phyloP scores from a whole-genome alignment of 2,329 filamentous ascomycete genomes.

The Aspergillus pseudotamarii region DNA sequence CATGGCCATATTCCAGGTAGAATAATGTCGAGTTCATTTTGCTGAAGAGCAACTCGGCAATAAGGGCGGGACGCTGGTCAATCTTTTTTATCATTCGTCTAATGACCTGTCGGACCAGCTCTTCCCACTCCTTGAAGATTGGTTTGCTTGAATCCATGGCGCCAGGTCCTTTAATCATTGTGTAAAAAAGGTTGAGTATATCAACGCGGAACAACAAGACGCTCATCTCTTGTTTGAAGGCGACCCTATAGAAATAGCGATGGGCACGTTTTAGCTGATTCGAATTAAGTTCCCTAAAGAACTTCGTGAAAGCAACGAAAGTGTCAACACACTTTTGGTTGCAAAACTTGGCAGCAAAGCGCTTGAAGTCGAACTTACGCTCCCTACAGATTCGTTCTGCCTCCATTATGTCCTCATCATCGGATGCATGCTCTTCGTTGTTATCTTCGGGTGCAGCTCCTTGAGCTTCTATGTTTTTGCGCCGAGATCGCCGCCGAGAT shows the following conservation, averaged over 20 bases:
- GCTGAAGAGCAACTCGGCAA: constrained; percentile 92
- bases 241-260: constrained; percentile 89
- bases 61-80: constrained; percentile 78
- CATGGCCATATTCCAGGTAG: constrained; percentile 88
- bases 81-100: constrained; percentile 81
- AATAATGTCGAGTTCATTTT: constrained; percentile 82
- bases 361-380: constrained; percentile 89
- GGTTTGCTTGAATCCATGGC: constrained; percentile 67
- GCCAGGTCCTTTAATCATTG: constrained; percentile 87
- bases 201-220: constrained; percentile 89
- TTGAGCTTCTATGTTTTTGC: constrained; percentile 63
- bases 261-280: constrained; percentile 88
- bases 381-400: constrained; percentile 75
- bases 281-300: constrained; percentile 76
- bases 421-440: constrained; percentile 59
- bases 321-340: constrained; percentile 86
- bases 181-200: constrained; percentile 83
- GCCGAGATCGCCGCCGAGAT: constrained; percentile 72
- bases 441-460: constrained; percentile 49
- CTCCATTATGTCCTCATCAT: constrained; percentile 72
- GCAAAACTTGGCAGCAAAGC: constrained; percentile 78
- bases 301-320: constrained; percentile 77
- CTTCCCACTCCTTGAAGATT: constrained; percentile 88
- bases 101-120: constrained; percentile 81
- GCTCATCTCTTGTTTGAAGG: constrained; percentile 91